A percentile compares a stretch with the other conserved stretches of the same genome.
These are phyloP conservation scores for Paecilomyces sp. DNA, from an alignment of 2,329 filamentous ascomycete genomes.

Conservation along the genomic window DNA sequence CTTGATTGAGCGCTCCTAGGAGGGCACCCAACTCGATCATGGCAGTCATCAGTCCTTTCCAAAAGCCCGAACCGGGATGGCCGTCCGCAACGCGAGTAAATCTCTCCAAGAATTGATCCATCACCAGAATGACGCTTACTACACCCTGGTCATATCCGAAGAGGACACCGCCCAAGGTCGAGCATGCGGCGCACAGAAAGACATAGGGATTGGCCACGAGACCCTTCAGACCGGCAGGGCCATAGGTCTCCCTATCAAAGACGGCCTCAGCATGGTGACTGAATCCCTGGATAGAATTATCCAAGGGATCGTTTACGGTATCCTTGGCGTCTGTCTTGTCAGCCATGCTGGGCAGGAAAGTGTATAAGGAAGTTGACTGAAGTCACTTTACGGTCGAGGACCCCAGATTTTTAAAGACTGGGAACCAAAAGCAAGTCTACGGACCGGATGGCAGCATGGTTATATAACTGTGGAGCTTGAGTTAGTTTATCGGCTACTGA, in stretches of 20 bases:
- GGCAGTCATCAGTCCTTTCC: slow-evolving; percentile 44
- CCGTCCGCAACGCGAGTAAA: slow-evolving; percentile 38
- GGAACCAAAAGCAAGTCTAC: background rate
- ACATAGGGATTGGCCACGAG: slow-evolving; percentile 45
- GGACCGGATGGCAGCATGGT: background rate
- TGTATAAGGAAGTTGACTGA: background rate
- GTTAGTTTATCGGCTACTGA: background rate
- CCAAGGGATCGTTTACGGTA: slow-evolving; percentile 10
- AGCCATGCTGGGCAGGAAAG: slow-evolving; percentile 2
- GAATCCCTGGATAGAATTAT: slow-evolving; percentile 18
- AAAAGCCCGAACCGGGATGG: slow-evolving; percentile 31
- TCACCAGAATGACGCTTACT: slow-evolving; percentile 42
- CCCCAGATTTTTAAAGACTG: background rate
- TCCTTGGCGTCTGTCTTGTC: slow-evolving; percentile 2
- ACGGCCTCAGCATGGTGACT: slow-evolving; percentile 27
- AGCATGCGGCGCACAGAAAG: slow-evolving; percentile 44
- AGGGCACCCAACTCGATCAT: slow-evolving; percentile 51
- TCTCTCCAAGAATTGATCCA: slow-evolving; percentile 43
- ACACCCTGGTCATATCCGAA: slow-evolving; percentile 45
- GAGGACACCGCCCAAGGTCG: slow-evolving; percentile 43
- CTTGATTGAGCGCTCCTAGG: slow-evolving; percentile 38
- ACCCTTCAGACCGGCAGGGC: slow-evolving; percentile 36
- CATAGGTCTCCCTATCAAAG: slow-evolving; percentile 23
- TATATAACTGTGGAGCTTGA: background rate
- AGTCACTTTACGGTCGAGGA: background rate